These are phyloP conservation scores for Saccharum officinarum DNA, from an alignment of 176 grass and related monocot genomes.

Conservation along the genomic window DNA sequence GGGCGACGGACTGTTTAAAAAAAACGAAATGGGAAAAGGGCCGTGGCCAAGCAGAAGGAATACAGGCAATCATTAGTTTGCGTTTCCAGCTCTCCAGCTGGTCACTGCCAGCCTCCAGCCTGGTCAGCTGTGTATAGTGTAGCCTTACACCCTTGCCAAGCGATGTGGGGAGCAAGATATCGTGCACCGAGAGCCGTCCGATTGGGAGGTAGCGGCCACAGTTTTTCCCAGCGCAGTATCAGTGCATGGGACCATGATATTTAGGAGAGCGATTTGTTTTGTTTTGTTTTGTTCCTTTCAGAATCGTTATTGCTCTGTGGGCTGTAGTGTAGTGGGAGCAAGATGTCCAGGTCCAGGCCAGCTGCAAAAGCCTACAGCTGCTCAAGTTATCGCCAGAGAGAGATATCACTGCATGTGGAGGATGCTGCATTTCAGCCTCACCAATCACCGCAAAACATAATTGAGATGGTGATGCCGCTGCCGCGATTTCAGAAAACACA, in stretches of 20 bases:
- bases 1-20: background rate
- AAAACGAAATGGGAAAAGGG: background rate
- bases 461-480: slow-evolving; percentile 16
- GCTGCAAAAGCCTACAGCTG: slow-evolving; percentile 23
- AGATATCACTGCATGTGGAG: slow-evolving; percentile 27
- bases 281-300: background rate
- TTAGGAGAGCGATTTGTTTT: background rate
- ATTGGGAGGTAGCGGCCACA: background rate
- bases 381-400: slow-evolving; percentile 30
- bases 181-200: background rate
- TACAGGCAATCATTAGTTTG: slow-evolving; percentile 45
- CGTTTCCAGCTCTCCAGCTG: slow-evolving; percentile 40
- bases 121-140: background rate
- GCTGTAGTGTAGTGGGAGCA: background rate
- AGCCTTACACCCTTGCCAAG: background rate
- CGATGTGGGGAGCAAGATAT: slow-evolving; percentile 16
- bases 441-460: slow-evolving; percentile 33
- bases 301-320: background rate
- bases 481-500: slow-evolving; percentile 32
- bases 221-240: background rate
- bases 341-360: slow-evolving; percentile 16
- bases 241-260: background rate
- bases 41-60: background rate
- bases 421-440: slow-evolving; percentile 30
- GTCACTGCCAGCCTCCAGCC: slow-evolving; percentile 31